A percentile compares a stretch with the other conserved stretches of the same genome.
These are phyloP conservation scores for Camelina laxa DNA, from an alignment of 345 rosid species.

Conservation along the genomic window DNA sequence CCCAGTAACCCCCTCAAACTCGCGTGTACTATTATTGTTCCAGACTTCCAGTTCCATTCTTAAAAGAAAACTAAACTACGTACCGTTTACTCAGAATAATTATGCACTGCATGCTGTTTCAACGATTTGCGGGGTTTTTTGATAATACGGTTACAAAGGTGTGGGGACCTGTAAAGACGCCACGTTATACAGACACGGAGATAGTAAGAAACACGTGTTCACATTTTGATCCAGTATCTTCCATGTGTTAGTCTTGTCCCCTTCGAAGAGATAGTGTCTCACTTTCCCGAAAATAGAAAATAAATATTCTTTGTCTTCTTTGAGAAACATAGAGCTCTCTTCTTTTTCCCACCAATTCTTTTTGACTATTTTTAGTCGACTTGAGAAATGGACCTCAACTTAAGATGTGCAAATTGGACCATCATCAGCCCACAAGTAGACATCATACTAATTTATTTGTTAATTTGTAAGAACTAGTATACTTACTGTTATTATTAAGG, in stretches of 20 bases:
- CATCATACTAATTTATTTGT: too few species aligned
- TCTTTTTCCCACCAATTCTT: too few species aligned
- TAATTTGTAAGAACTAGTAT: too few species aligned
- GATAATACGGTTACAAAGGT: background rate
- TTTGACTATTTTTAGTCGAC: too few species aligned
- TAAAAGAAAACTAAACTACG: background rate
- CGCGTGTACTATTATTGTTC: background rate
- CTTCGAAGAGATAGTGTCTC: background rate
- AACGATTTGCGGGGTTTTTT: background rate
- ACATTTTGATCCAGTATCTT: background rate
- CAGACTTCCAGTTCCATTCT: background rate
- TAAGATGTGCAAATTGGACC: too few species aligned
- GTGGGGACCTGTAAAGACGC: background rate
- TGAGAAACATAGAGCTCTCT: too few species aligned
- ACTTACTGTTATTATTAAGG: too few species aligned
- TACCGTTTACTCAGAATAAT: background rate
- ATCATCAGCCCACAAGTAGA: too few species aligned
- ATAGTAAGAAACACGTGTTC: background rate
- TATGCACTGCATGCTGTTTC: background rate
- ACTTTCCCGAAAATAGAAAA: background rate
- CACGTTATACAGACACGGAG: constrained; percentile 10
- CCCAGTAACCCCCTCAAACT: background rate
- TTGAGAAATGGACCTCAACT: too few species aligned
- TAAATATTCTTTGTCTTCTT: too few species aligned
- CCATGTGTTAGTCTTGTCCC: constrained; percentile 5